Conservation (phyloP, 2,329 filamentous ascomycete species). For the Madurella mycetomatis region DNA sequence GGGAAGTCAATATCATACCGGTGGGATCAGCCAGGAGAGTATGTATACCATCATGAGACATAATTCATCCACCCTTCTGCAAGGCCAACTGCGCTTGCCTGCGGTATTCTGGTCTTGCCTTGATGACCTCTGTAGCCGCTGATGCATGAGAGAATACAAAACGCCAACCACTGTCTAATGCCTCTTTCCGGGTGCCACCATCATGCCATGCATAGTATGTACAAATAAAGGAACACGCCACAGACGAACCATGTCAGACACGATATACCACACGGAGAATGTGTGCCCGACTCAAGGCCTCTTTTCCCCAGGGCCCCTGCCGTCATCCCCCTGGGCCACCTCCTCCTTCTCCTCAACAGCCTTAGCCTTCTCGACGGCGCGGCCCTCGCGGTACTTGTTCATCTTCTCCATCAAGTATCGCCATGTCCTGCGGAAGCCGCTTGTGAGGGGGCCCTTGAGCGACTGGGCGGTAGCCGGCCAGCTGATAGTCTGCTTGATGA, state of each 20-base stretch:
- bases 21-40: too few relatives aligned
- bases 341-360: background rate
- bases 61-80: too few relatives aligned
- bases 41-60: too few relatives aligned
- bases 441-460: constrained; percentile 76
- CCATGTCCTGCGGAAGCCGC: constrained; percentile 64
- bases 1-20: too few relatives aligned
- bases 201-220: constrained; percentile 11
- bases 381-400: constrained; percentile 54
- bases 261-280: background rate
- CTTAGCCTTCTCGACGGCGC: constrained; percentile 14
- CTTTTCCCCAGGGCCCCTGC: background rate
- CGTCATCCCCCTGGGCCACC: background rate
- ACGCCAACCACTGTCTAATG: constrained; percentile 12
- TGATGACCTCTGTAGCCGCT: background rate
- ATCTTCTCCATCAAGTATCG: constrained; percentile 82
- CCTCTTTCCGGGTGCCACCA: constrained; percentile 3
- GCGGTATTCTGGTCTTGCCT: too few relatives aligned
- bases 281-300: constrained; percentile 4
- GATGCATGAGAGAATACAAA: background rate
- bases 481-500: constrained; percentile 81
- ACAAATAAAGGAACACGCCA: constrained; percentile 10
- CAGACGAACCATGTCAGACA: constrained; percentile 1
- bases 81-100: too few relatives aligned
- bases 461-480: constrained; percentile 92